These are phyloP conservation scores for Pichia sp. DNA, from an alignment of 1,139 yeast genomes.

Conservation along the genomic window DNA sequence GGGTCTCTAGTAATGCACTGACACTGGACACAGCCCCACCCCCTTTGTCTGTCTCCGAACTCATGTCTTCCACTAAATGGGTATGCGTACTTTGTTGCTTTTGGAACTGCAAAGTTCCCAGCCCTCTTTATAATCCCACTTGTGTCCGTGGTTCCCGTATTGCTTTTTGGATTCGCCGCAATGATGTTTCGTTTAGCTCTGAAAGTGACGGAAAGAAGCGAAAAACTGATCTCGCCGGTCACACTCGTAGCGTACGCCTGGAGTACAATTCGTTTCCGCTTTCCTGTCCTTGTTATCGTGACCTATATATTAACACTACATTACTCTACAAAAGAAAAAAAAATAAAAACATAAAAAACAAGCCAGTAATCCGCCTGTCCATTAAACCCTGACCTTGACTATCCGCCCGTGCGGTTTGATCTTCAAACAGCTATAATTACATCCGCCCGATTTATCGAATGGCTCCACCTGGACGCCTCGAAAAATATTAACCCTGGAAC, in stretches of 20 bases:
- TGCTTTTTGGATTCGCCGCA: neutral
- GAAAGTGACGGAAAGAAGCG: neutral
- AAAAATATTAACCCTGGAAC: conserved; percentile 42
- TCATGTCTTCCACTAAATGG: neutral
- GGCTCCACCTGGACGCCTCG: conserved; percentile 58
- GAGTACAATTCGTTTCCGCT: neutral
- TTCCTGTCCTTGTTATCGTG: neutral
- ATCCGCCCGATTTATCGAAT: conserved; percentile 43
- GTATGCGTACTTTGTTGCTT: neutral
- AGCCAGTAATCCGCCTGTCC: neutral
- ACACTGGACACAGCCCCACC: neutral
- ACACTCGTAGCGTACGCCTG: neutral
- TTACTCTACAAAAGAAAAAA: neutral
- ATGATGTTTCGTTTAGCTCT: neutral
- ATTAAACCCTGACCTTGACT: conserved; percentile 45
- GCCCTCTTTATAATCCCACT: neutral
- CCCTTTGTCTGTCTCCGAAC: neutral
- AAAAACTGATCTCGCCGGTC: neutral
- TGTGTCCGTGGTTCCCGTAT: neutral
- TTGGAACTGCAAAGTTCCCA: neutral
- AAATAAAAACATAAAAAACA: neutral
- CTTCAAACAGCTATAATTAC: conserved; percentile 54
- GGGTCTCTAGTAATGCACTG: neutral
- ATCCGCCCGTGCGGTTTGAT: conserved; percentile 52
- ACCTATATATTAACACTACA: neutral